Base-by-base conservation (phyloP, 2,329 filamentous ascomycete species). In the Phialophora verrucosa region DNA sequence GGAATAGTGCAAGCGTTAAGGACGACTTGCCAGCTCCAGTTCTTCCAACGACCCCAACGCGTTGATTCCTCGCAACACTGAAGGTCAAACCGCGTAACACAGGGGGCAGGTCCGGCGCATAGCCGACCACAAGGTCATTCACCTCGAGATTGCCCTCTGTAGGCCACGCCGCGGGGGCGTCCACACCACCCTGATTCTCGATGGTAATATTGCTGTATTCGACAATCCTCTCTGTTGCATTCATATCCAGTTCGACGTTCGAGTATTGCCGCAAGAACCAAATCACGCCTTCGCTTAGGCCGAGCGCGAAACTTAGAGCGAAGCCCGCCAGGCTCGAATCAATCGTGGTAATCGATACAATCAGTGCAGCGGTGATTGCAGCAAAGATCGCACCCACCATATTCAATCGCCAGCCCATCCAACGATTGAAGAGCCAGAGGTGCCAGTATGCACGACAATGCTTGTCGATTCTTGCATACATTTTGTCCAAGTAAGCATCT, bases 11-110 rank as follows among this genome's bases (percentile, higher is more conserved):
- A 1, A 93, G 81, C 0, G 91, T 92, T 25, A 93, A 78, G 0
- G 89, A 91, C 0, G 89, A 91, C 77, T 93, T 93, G 64, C 91
- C 91, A 0, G 90, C 90, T 3, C 91, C 91, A 0, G 91, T 93
- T 17, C 91, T 86, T 11, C 91, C 91, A 4, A 93, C 88, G 3
- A 93, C 88, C n/a, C 90, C 90, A 17, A 93, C 80, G 14, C 91
- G 83, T 77, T 93, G 87, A 69, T 89, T 90, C 62, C 85, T 83
- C 49, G 87, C 82, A 12, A 92, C 84, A 14, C 78, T 80, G 76
- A 94, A 93, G 1, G 82, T 87, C 20, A 93, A 80, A 0, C 88
- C 88, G 75, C 87, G 90, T 1, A 93, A 80, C 0, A 93, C 89
- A 0, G 90, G 85, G 0, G 89, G 87, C 0, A 93, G 80, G 69